Evolutionary conservation across 371 early-diverging fungal species (phyloP).

Genomic region (Polyrhizophydium stewartii): DNA sequence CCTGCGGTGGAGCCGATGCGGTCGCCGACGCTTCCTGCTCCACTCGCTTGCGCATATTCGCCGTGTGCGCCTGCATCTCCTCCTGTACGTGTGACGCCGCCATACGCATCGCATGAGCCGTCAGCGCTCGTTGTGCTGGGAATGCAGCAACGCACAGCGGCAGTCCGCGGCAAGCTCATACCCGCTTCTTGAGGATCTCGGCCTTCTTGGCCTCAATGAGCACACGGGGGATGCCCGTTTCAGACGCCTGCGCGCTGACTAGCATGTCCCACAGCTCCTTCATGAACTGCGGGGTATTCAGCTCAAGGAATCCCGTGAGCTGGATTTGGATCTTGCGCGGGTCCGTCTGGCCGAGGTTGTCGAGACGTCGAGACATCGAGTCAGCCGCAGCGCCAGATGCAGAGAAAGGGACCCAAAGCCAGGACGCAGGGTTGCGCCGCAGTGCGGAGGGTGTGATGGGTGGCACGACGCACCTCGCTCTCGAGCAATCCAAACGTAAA

Average conservation of each 20-base stretch:
- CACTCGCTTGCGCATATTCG: too few relatives aligned
- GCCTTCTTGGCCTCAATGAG: slow-evolving; percentile 84
- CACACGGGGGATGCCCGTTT: slow-evolving; percentile 73
- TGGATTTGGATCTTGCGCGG: slow-evolving; percentile 90
- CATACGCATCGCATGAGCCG: too few relatives aligned
- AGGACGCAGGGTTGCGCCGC: too few relatives aligned
- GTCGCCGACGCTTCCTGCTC: too few relatives aligned
- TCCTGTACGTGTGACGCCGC: too few relatives aligned
- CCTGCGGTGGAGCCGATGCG: too few relatives aligned
- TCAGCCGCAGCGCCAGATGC: neutral
- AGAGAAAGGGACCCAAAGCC: too few relatives aligned
- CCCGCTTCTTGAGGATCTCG: slow-evolving; percentile 46
- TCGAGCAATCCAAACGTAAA: slow-evolving; percentile 80
- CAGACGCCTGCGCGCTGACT: slow-evolving; percentile 70
- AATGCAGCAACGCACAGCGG: too few relatives aligned
- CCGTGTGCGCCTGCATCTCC: too few relatives aligned
- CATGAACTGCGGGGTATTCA: slow-evolving; percentile 75
- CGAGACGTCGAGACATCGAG: neutral
- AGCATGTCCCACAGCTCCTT: slow-evolving; percentile 86
- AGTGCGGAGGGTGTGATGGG: neutral
- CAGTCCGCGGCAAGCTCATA: neutral
- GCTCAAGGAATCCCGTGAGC: slow-evolving; percentile 91
- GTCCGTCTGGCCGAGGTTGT: slow-evolving; percentile 58
- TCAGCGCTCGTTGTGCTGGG: too few relatives aligned
- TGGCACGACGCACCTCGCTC: slow-evolving; percentile 52